A percentile compares a stretch with the other conserved stretches of the same genome.
Evolutionary conservation across 768 basidiomycete species (phyloP).

Genomic region (Suillus spraguei): DNA sequence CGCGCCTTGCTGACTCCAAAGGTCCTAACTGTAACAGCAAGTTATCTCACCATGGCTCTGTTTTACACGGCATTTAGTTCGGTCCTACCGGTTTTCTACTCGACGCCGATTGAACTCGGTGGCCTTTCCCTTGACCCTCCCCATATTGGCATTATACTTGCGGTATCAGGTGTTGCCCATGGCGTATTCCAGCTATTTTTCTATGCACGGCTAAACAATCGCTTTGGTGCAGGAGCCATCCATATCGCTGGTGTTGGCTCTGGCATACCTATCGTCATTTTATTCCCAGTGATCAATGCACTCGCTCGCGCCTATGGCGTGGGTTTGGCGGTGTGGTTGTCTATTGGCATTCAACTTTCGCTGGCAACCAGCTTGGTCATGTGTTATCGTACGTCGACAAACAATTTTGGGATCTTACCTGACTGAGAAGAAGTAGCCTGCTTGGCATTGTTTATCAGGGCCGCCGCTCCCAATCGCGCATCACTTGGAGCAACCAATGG

Average conservation of each 20-base stretch:
- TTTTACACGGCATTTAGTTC: conserved; percentile 63
- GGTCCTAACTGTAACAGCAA: conserved; percentile 54
- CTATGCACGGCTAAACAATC: conserved; percentile 56
- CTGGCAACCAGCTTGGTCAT: conserved; percentile 1
- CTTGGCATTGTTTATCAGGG: neutral
- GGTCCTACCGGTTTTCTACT: conserved; percentile 23
- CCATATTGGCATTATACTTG: conserved; percentile 20
- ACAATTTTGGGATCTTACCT: neutral
- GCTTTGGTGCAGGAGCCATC: conserved; percentile 57
- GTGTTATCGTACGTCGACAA: conserved; percentile 4
- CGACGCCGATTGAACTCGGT: conserved; percentile 19
- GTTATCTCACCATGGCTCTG: conserved; percentile 61
- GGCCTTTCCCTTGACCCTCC: conserved; percentile 14
- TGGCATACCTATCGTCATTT: conserved; percentile 50
- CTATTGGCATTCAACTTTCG: conserved; percentile 43
- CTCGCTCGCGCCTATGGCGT: conserved; percentile 51
- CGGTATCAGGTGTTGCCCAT: conserved; percentile 54
- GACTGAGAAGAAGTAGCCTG: neutral
- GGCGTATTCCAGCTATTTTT: conserved; percentile 61
- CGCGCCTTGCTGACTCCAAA: conserved; percentile 46
- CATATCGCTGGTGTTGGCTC: conserved; percentile 53
- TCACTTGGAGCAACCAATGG: conserved; percentile 3
- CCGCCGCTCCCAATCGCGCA: neutral
- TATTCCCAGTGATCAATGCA: conserved; percentile 58
- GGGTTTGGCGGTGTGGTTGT: conserved; percentile 43